Base-by-base conservation (phyloP, 2,329 filamentous ascomycete genomes). In the Leptographium wingfieldii region DNA sequence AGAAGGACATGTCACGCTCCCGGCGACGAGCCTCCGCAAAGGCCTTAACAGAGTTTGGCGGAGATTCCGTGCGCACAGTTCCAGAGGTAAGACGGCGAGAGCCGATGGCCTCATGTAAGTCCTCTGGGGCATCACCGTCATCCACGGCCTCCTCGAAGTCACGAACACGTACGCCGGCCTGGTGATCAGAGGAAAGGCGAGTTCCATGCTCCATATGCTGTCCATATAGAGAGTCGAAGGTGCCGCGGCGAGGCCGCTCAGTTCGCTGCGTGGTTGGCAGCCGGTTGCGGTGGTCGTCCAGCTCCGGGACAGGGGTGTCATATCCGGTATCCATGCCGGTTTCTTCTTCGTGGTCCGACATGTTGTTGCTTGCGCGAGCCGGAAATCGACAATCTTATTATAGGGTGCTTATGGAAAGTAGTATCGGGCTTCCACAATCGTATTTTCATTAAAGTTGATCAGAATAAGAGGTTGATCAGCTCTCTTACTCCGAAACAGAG, bases 21-120 rank as follows among this genome's bases (percentile, higher is more conserved):
- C 92, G 86, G 61, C 90, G 88, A 57, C 90, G 87, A 59, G 90
- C 89, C 68, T 94, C 89, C 22, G 94, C 94, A 72, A 99, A 99
- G 4, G 94, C 94, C 72, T 97, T 95, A 57, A 99, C 91, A 0
- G 94, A 99, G 72, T 96, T 99, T 9, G 94, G 94, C 12, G 92
- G 92, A 6, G 94, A 97, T 2, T 83, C 76, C 1, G 89, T 90
- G 59, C 90, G 81, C 55, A 77, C 72, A 1, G 81, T 82, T 38
- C 79, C 79, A 59, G 86, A 75, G 57, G 81, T 81, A 60, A 80
- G 77, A 60, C 81, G 79, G 19, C 82, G 81, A 61, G 73, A 75
- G 46, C 74, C 78, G 7, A 73, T 71, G 38, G 69, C 65, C 22
- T 69, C 69, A 7, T 74, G 74, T n/a, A 79, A 77, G 7, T 71